Percentiles rank a stretch among this genome's conserved stretches.
phyloP scores from a whole-genome alignment of 2,329 filamentous ascomycete genomes.

The Pyricularia grisea region DNA sequence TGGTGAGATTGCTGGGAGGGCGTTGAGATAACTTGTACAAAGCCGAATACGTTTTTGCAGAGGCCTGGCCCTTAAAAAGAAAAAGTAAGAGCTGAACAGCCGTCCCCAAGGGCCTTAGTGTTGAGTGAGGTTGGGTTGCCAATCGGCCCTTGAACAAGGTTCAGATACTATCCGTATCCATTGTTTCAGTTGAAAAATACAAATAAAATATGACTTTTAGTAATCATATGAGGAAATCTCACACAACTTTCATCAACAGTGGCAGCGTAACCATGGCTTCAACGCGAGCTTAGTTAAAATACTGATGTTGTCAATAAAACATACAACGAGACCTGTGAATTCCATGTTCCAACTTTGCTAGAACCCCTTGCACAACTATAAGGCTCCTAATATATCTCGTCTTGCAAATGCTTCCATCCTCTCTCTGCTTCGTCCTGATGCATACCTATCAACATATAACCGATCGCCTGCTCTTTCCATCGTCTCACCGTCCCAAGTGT shows the following conservation, averaged over 20 bases:
- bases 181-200: not conserved
- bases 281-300: not conserved
- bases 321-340: not conserved
- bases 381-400: slow-evolving; percentile 1
- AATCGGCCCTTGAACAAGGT: not conserved
- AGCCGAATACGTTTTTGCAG: not conserved
- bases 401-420: not conserved
- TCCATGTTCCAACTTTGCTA: not conserved
- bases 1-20: too few species aligned
- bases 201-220: not conserved
- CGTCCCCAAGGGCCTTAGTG: not conserved
- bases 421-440: not conserved
- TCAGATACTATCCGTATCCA: not conserved
- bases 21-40: not conserved
- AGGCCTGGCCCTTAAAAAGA: too few species aligned
- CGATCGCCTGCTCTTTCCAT: not conserved
- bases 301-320: not conserved
- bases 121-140: not conserved
- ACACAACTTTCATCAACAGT: too few species aligned
- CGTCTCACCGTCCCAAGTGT: not conserved
- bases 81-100: too few species aligned
- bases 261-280: not conserved
- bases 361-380: not conserved
- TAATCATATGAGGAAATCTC: not conserved
- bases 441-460: not conserved